Evolutionary conservation across 2,329 filamentous ascomycete genomes (phyloP).

Genomic region (Penicillium janthinellum): DNA sequence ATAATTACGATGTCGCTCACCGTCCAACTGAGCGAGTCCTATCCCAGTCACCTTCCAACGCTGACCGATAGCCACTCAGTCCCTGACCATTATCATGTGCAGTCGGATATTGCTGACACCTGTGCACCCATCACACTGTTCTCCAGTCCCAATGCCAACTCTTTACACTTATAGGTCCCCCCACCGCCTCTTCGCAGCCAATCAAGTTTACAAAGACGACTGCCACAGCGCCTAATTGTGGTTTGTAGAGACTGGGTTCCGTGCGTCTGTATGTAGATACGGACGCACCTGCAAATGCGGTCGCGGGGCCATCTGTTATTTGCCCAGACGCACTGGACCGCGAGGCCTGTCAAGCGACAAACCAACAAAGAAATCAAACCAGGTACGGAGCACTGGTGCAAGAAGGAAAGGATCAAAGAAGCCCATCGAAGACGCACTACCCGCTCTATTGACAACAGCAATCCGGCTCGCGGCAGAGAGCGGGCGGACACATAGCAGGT

Average conservation of each 20-base stretch:
- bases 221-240: not conserved
- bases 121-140: not conserved
- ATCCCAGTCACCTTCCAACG: not conserved
- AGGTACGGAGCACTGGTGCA: too few relatives aligned
- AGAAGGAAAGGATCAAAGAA: slow-evolving; percentile 7
- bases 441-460: slow-evolving; percentile 7
- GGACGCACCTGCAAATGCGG: not conserved
- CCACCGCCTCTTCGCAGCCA: not conserved
- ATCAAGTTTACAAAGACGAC: not conserved
- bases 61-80: not conserved
- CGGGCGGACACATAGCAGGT: slow-evolving; percentile 12
- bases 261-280: not conserved
- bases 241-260: not conserved
- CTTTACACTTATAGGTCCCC: not conserved
- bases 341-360: not conserved
- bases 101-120: slow-evolving; percentile 1
- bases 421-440: slow-evolving; percentile 7
- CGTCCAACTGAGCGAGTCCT: not conserved
- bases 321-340: not conserved
- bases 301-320: not conserved
- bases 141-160: not conserved
- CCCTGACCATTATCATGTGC: not conserved
- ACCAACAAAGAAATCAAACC: not conserved
- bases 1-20: not conserved
- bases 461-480: not conserved